Conservation (phyloP, 140 eudicot species). For the Cichorium intybus region DNA sequence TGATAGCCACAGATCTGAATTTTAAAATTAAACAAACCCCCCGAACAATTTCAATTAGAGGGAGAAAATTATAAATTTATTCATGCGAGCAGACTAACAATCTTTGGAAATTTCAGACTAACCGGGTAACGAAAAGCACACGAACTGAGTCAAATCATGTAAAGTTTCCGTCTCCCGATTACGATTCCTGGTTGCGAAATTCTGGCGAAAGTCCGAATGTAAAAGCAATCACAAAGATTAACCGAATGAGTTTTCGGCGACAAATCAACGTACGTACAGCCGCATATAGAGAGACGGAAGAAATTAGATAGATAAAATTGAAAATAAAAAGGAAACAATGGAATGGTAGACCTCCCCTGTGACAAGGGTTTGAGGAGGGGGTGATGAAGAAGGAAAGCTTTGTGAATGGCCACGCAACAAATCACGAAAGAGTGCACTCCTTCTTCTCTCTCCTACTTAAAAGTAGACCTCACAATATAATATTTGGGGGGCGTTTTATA, state of each 20-base stretch:
- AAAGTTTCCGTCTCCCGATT: constrained; percentile 11
- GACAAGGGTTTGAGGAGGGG: constrained; percentile 19
- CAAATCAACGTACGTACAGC: not conserved
- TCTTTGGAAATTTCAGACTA: not conserved
- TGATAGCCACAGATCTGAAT: constrained; percentile 15
- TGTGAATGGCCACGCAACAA: constrained; percentile 14
- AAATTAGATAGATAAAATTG: not conserved
- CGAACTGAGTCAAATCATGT: constrained; percentile 9
- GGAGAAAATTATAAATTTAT: constrained; percentile 1
- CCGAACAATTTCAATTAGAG: not conserved
- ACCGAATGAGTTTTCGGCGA: not conserved
- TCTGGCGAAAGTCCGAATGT: constrained; percentile 7
- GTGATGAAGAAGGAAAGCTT: constrained; percentile 15
- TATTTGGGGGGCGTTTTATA: not conserved
- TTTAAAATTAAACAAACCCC: not conserved
- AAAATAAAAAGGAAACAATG: not conserved
- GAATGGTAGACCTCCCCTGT: constrained; percentile 9
- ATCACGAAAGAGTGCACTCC: constrained; percentile 9
- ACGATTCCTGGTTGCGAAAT: constrained; percentile 13
- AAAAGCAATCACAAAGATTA: constrained; percentile 10
- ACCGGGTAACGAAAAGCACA: constrained; percentile 14
- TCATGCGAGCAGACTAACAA: not conserved
- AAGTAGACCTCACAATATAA: constrained; percentile 1
- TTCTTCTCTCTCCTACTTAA: constrained; percentile 16
- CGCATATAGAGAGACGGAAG: not conserved